Evolutionary conservation across 768 basidiomycete genomes (phyloP), one percentile per base, ranked within the genome.

Genomic region (Lentinula sp.): DNA sequence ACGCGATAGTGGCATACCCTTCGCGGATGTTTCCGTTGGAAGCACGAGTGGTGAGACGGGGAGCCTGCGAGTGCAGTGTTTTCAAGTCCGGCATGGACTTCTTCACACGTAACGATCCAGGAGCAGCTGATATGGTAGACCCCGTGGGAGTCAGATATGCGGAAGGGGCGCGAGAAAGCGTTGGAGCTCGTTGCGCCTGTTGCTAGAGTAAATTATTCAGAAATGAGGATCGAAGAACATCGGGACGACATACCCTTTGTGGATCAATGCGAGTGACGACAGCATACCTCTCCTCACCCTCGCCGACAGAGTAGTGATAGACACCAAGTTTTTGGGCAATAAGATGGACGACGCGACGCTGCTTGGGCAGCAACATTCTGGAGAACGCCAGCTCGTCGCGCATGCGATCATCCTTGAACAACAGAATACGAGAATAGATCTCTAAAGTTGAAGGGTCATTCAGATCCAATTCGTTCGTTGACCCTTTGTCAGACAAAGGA

Each of bases 41-140:
- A 16, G 91, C 81, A 62, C 91, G 88, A 15, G 88, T 87, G 61
- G 77, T 85, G 51, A 94, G 82, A 56, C 91, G 88, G 37, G 90
- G 91, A 1, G 88, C 87, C 67, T 87, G 85, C 16, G 86, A 79
- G 63, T 92, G 91, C 64, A 93, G 74, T 15, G 89, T 89, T 76
- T 92, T 92, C 85, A 98, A 87, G 74, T 98, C 94, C 2, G 97
- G 97, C 97, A 98, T 98, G 23, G 94, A 96, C 76, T 97, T 97
- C 81, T 98, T 98, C 73, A 88, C 86, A 45, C 95, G 87, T 59
- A 98, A 82, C 45, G 85, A 78, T 16, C 77, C 80, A 65, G 73
- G 78, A 65, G 77, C 76, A 61, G 74, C 76, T 60, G 76, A 79
- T 67, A 59, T 59, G 65, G 69, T 69, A 68, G 72, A 71, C 59